Base-by-base conservation (phyloP, 1,284 basidiomycete species). In the Ganoderma sinense region DNA sequence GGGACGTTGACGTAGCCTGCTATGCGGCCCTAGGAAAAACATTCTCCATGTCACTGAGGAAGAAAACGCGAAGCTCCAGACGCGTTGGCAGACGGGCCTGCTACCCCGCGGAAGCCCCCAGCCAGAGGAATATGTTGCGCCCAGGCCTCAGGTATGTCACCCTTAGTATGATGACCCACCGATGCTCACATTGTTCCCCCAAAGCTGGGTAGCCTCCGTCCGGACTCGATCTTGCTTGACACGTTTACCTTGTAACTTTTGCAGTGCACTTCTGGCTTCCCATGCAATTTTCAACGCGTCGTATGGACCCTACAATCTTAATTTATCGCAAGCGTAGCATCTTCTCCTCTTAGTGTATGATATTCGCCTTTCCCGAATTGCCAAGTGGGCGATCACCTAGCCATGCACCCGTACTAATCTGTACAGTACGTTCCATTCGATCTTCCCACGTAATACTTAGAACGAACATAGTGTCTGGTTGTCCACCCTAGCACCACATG, bases 151-250 rank as follows among this genome's bases (percentile, higher is more conserved):
- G 68, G 72, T 71, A 14, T 36, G 70, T 56, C 2, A 4, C 20
- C 5, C 16, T 59, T 23, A n/a, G 7, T 23, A 6, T 16, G 23
- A 4, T 62, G 11, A 11, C 33, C 20, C 14, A 13, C 43, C 20
- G 3, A n/a, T 16, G 5, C 41, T 45, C 18, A 68, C 51, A 23
- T n/a, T 4, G 4, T 13, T 2, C 5, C 36, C 20, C 45, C 10
- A 41, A 26, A 73, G 72, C 67, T 73, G 16, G 63, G 67, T 1
- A 73, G 72, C 56, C 69, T 73, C 18, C 63, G 63, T 8, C 69
- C 68, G 11, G 36, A 41, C 10, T 64, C 59, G 10, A 58, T 64
- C 58, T 56, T 69, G 59, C 62, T 64, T 20, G 43, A 45, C 5
- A 55, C 36, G 8, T 69, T 71, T 55, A 62, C 53, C 10, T 40